phyloP scores from a whole-genome alignment of 768 basidiomycete genomes.

The Phanerochaete carnosa region DNA sequence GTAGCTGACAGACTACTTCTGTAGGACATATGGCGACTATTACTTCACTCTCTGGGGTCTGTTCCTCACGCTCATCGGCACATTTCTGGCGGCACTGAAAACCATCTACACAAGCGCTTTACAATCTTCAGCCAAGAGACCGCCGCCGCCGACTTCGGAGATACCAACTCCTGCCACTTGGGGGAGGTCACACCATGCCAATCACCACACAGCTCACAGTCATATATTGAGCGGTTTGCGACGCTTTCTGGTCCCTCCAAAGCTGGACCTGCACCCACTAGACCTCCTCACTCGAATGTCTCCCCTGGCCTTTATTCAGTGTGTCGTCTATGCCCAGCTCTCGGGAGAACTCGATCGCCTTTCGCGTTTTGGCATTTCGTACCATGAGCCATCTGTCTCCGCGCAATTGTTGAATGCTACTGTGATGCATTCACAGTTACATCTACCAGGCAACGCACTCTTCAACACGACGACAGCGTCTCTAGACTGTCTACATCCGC shows the following conservation, averaged over 20 bases:
- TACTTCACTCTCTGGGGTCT: conserved; percentile 86
- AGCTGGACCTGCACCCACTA: conserved; percentile 61
- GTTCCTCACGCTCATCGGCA: conserved; percentile 84
- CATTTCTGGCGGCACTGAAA: conserved; percentile 89
- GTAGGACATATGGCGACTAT: conserved; percentile 93
- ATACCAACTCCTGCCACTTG: conserved; percentile 1
- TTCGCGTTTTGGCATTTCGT: conserved; percentile 36
- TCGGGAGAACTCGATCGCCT: conserved; percentile 79
- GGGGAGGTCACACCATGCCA: neutral
- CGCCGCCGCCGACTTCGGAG: neutral
- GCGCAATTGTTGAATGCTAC: neutral
- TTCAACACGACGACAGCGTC: neutral
- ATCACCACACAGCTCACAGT: neutral
- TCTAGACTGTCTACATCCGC: neutral
- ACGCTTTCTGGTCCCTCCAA: conserved; percentile 22
- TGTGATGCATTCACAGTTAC: neutral
- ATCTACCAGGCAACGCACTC: neutral
- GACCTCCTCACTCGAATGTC: conserved; percentile 89
- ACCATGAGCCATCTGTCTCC: neutral
- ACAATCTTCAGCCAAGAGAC: conserved; percentile 35
- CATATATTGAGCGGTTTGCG: neutral
- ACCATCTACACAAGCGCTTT: conserved; percentile 88
- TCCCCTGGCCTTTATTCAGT: conserved; percentile 88
- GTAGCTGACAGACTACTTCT: neutral
- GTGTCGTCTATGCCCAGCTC: conserved; percentile 69